Conservation (phyloP, 2,329 filamentous ascomycete species). For the Ophiocordyceps camponoti-rufipedis region DNA sequence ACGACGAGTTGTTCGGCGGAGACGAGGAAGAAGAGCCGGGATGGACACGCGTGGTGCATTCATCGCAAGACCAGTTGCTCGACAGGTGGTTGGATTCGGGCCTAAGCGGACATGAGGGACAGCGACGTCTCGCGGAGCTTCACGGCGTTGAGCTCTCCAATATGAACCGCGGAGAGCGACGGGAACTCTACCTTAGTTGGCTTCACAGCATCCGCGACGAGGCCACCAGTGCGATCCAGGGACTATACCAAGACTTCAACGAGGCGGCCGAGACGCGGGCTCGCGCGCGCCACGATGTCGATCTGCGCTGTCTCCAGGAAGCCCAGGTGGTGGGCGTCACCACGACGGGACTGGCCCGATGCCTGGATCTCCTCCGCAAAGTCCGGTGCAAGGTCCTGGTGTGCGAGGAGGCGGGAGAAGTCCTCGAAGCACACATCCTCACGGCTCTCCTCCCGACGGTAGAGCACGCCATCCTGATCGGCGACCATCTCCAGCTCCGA, state of each 20-base stretch:
- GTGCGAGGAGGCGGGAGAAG: constrained; percentile 52
- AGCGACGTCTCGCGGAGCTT: background rate
- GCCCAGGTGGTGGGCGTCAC: constrained; percentile 38
- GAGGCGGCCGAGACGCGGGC: constrained; percentile 1
- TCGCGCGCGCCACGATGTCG: constrained; percentile 3
- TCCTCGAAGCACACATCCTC: constrained; percentile 44
- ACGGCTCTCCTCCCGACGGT: constrained; percentile 39
- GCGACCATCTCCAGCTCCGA: constrained; percentile 43
- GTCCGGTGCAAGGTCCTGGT: constrained; percentile 37
- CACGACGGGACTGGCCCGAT: constrained; percentile 37
- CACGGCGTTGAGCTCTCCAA: background rate
- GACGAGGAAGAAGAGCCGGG: background rate
- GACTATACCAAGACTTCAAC: background rate
- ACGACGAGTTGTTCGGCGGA: constrained; percentile 1
- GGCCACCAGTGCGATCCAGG: constrained; percentile 3
- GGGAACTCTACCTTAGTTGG: constrained; percentile 2
- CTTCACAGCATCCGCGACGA: constrained; percentile 1
- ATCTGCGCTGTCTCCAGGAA: constrained; percentile 14
- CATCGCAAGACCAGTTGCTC: background rate
- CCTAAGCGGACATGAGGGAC: background rate
- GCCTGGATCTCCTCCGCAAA: constrained; percentile 27
- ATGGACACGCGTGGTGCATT: background rate
- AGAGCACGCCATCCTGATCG: constrained; percentile 44
- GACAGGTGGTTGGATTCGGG: constrained; percentile 1
- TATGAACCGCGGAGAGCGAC: constrained; percentile 3